Percentiles rank a stretch among this genome's conserved stretches.
Evolutionary conservation across 169 alveolate species (phyloP).

Genomic region (Perkinsus marinus): DNA sequence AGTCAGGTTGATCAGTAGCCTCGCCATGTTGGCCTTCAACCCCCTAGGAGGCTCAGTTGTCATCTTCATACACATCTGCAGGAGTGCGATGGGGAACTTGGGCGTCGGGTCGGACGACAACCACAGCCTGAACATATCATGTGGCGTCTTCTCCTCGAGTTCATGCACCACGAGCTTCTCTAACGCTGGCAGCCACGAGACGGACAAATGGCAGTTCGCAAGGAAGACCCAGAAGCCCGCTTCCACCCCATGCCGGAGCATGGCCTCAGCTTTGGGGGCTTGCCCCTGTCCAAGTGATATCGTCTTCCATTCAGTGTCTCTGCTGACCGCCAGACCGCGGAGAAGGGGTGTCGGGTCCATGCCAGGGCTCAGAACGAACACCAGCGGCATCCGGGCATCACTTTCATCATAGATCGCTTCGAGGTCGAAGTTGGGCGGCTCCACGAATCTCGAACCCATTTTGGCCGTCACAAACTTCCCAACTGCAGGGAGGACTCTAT

Average conservation of each 20-base stretch:
- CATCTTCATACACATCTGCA: slow-evolving; percentile 81
- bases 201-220: slow-evolving; percentile 80
- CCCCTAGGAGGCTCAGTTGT: slow-evolving; percentile 81
- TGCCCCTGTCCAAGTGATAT: slow-evolving; percentile 85
- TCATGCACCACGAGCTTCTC: slow-evolving; percentile 51
- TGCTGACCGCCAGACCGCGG: slow-evolving; percentile 52
- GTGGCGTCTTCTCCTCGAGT: slow-evolving; percentile 50
- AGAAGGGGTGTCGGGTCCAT: slow-evolving; percentile 79
- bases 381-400: slow-evolving; percentile 54
- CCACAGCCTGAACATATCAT: slow-evolving; percentile 83
- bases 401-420: slow-evolving; percentile 69
- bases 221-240: slow-evolving; percentile 82
- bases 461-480: slow-evolving; percentile 59
- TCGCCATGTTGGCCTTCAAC: slow-evolving; percentile 67
- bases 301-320: slow-evolving; percentile 40
- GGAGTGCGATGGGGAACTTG: slow-evolving; percentile 81
- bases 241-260: slow-evolving; percentile 69
- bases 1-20: slow-evolving; percentile 66
- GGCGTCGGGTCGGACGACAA: slow-evolving; percentile 79
- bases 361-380: slow-evolving; percentile 80
- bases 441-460: slow-evolving; percentile 69
- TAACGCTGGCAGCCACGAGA: slow-evolving; percentile 69
- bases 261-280: slow-evolving; percentile 67
- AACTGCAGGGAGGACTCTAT: slow-evolving; percentile 71
- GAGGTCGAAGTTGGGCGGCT: slow-evolving; percentile 66